phyloP scores from a whole-genome alignment of 1,284 basidiomycete species.

The Farysia itapuensis region DNA sequence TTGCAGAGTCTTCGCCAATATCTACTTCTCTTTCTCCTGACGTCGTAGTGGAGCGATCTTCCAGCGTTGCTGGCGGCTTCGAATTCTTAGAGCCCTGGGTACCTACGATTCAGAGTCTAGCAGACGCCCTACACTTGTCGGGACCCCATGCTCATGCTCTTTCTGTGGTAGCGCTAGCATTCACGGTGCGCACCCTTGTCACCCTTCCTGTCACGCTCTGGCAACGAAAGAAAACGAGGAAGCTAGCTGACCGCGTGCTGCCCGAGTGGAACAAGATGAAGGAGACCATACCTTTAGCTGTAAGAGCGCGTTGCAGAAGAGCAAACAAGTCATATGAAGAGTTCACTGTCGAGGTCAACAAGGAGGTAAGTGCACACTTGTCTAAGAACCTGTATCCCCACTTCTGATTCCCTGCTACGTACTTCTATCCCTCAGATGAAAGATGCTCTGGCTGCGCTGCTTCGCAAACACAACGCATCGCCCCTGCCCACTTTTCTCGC shows the following conservation, averaged over 20 bases:
- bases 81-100: slow-evolving; percentile 35
- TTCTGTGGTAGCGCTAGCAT: slow-evolving; percentile 74
- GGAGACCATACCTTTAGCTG: slow-evolving; percentile 62
- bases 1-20: no score
- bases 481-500: slow-evolving; percentile 44
- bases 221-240: slow-evolving; percentile 71
- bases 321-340: slow-evolving; percentile 66
- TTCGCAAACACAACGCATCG: slow-evolving; percentile 41
- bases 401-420: background rate
- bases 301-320: slow-evolving; percentile 65
- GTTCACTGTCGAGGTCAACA: slow-evolving; percentile 60
- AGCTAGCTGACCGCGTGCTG: slow-evolving; percentile 70
- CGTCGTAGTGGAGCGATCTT: no score
- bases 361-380: slow-evolving; percentile 27
- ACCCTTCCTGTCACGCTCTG: slow-evolving; percentile 78
- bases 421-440: slow-evolving; percentile 10
- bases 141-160: slow-evolving; percentile 62
- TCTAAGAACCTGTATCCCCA: background rate
- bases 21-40: no score
- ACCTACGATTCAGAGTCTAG: slow-evolving; percentile 28
- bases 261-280: slow-evolving; percentile 68
- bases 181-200: slow-evolving; percentile 68
- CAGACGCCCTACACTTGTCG: slow-evolving; percentile 29
- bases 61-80: slow-evolving; percentile 24
- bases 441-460: slow-evolving; percentile 34